Base-by-base conservation (phyloP, 257 asterid species). In the Echium plantagineum region DNA sequence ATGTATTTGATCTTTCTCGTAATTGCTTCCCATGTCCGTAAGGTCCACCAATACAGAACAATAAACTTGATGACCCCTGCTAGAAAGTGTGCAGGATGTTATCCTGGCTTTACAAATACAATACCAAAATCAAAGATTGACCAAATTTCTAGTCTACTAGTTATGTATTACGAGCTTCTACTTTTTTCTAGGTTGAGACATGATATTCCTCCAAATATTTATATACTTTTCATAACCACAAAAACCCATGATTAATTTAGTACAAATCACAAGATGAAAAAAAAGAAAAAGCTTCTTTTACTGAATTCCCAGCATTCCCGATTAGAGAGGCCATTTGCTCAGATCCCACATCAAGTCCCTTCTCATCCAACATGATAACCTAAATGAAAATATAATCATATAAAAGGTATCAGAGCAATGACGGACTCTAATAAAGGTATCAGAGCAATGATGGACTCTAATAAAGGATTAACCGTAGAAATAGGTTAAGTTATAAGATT, bases 31-130 rank as follows among this genome's bases (percentile, higher is more conserved):
- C 96, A 62, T 83, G 98, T 21, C 98, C 98, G 59, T 87, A 85
- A 18, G 98, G 88, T 42, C 98, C 95, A 0, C 95, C 96, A 0
- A 90, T 79, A 81, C 98, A 83, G 69, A 87, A 87, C 53, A 82
- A 60, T 48, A 87, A 71, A 80, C 79, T 77, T 30, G 90, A 78
- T 63, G 90, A 79, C 31, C 94, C 96, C 94, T 83, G 48, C 32
- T 51, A 57, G 31, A 59, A 64, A 28, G 46, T 15, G 35, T 13
- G 49, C 60, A 62, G 49, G 61, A 49, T 21, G 47, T 57, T 66
- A 61, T 56, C 18, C 48, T 70, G 59, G 31, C 32, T 48, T 10
- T 28, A 58, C 18, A 15, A 0, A 0, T 42, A 42, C 17, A 15
- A 42, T 10, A 13, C 0, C 16, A 42, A 42, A 42, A 42, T 42